Conservation (phyloP, 495 filamentous ascomycete genomes). For the Tetracladium setigerum region DNA sequence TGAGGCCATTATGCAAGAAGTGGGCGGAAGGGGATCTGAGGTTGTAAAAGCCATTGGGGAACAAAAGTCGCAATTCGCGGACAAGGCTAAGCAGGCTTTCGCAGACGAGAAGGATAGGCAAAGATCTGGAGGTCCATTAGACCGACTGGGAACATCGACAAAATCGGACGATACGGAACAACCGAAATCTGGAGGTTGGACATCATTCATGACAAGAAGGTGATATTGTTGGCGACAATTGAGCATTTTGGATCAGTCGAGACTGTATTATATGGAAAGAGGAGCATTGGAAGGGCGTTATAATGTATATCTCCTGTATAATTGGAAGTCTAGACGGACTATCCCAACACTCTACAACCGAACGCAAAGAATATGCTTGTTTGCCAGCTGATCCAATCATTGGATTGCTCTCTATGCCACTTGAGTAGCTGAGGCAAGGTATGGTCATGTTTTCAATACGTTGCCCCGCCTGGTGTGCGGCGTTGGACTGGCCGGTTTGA, state of each 20-base stretch:
- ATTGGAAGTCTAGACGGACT: not conserved
- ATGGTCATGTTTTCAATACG: too few relatives aligned
- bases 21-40: conserved; percentile 30
- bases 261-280: conserved; percentile 21
- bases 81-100: conserved; percentile 38
- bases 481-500: too few relatives aligned
- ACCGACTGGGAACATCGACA: conserved; percentile 28
- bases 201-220: conserved; percentile 15
- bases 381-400: too few relatives aligned
- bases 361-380: too few relatives aligned
- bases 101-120: conserved; percentile 42
- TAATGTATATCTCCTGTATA: conserved; percentile 1
- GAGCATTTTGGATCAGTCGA: conserved; percentile 4
- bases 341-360: too few relatives aligned
- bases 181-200: conserved; percentile 19
- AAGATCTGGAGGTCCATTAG: conserved; percentile 37
- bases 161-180: conserved; percentile 5
- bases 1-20: conserved; percentile 29
- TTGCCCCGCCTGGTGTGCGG: too few relatives aligned
- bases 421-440: too few relatives aligned
- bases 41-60: conserved; percentile 30
- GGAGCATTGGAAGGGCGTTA: conserved; percentile 18
- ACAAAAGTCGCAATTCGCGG: conserved; percentile 19
- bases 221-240: conserved; percentile 3
- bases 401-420: too few relatives aligned